Percentiles rank a stretch among this genome's conserved stretches.
Evolutionary conservation across 2,329 filamentous ascomycete genomes (phyloP).

Genomic region (Colletotrichum godetiae): DNA sequence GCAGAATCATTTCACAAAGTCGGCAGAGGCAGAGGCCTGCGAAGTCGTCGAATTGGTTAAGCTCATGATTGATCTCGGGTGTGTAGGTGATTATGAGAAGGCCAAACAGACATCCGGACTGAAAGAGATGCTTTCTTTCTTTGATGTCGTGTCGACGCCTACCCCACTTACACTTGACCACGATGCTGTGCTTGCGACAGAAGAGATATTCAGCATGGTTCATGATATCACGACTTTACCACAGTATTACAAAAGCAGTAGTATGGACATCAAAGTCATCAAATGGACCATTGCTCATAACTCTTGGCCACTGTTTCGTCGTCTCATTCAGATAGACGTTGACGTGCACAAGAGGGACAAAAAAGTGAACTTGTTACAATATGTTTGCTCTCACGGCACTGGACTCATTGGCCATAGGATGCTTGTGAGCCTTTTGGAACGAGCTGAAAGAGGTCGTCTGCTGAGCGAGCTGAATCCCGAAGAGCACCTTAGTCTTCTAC

Average conservation of each 20-base stretch:
- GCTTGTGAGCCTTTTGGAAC: background rate
- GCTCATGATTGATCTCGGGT: background rate
- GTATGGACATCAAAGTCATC: background rate
- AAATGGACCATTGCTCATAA: constrained; percentile 9
- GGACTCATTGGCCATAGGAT: background rate
- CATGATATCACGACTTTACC: background rate
- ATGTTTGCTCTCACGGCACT: background rate
- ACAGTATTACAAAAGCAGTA: background rate
- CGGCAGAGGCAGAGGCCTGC: background rate
- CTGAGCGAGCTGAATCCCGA: background rate
- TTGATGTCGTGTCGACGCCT: background rate
- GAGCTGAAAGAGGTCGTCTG: background rate
- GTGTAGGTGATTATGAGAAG: background rate
- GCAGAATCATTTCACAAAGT: background rate
- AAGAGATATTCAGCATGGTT: background rate
- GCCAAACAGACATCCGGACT: background rate
- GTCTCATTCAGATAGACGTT: background rate
- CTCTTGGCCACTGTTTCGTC: constrained; percentile 3
- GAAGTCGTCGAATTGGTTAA: background rate
- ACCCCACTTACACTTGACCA: background rate
- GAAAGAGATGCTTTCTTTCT: background rate
- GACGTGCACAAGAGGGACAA: background rate
- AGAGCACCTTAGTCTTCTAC: background rate
- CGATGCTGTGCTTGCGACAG: background rate
- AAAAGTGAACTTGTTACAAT: background rate